These are phyloP conservation scores for Xylariaceae sp. DNA, from an alignment of 2,329 filamentous ascomycete genomes.

Conservation along the genomic window DNA sequence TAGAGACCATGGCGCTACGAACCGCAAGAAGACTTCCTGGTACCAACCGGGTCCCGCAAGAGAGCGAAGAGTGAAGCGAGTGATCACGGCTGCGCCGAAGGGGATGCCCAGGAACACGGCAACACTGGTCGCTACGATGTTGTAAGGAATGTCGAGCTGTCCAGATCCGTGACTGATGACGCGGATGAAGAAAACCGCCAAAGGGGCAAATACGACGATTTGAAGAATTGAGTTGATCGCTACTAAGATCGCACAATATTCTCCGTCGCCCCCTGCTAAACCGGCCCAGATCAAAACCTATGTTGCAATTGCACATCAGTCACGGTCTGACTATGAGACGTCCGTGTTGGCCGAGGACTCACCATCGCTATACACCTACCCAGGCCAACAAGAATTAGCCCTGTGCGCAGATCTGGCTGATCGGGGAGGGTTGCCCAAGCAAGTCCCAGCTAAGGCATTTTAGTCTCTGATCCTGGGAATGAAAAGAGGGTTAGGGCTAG, in stretches of 20 bases:
- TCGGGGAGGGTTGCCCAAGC: slow-evolving; percentile 67
- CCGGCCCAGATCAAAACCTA: slow-evolving; percentile 68
- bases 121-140: slow-evolving; percentile 71
- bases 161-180: slow-evolving; percentile 54
- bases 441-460: slow-evolving; percentile 49
- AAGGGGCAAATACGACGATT: slow-evolving; percentile 67
- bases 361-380: slow-evolving; percentile 89
- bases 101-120: slow-evolving; percentile 84
- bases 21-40: slow-evolving; percentile 64
- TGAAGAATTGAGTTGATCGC: slow-evolving; percentile 72
- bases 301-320: no score
- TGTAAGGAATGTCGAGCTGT: slow-evolving; percentile 48
- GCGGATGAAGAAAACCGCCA: slow-evolving; percentile 66
- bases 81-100: slow-evolving; percentile 73
- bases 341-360: slow-evolving; percentile 20
- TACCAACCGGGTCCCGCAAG: slow-evolving; percentile 59
- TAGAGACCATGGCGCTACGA: slow-evolving; percentile 68
- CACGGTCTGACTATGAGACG: no score
- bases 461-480: background rate
- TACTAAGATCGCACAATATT: slow-evolving; percentile 81
- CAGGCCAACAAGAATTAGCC: slow-evolving; percentile 77
- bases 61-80: slow-evolving; percentile 58
- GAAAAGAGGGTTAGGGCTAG: background rate
- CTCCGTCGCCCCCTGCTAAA: slow-evolving; percentile 68
- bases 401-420: slow-evolving; percentile 53